Base-by-base conservation (phyloP, 768 basidiomycete genomes). In the Mycena sanguinolenta region DNA sequence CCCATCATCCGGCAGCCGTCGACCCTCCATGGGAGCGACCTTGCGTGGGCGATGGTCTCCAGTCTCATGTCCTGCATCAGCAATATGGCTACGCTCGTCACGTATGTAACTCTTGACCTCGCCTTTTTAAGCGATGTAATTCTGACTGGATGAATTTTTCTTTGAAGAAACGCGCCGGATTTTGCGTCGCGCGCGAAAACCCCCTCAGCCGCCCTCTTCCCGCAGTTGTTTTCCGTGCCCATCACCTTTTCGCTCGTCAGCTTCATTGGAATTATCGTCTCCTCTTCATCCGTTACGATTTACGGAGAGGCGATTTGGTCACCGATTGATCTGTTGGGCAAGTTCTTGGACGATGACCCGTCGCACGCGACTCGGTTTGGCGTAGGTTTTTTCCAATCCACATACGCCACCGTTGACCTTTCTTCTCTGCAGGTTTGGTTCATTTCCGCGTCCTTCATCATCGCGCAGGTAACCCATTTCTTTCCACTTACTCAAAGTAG, bases 271-370 rank as follows among this genome's bases (percentile, higher is more conserved):
- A 93, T 96, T 78, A 89, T 94, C 60, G 93, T 96, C 71, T 90
- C 90, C 65, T 94, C 93, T 1, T 91, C 92, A 23, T 92, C 91
- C 23, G 84, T 90, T 71, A 86, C 89, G 17, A 91, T 95, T 72
- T 95, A 92, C 74, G 92, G 91, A 27, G 89, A 91, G 71, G 88
- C 90, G 17, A 87, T 95, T 62, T 95, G 93, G 94, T 90, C 89
- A 3, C 92, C 93, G 3, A 86, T 95, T 74, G 90, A 92, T 74
- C 82, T 94, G 54, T 82, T 94, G 59, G 87, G 85, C 59, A 87
- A 81, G 74, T 93, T 94, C 80, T 82, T 95, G 69, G 91, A 94
- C 72, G 86, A 87, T 67, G 78, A 78, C 58, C 92, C 90, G 10
- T 90, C 88, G 19, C 78, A 83, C 63, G 88, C 90, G 30, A 93